A percentile compares a stretch with the other conserved stretches of the same genome.
Evolutionary conservation across 129 eudicot genomes (phyloP).

Genomic region (Cynara cardunculus): DNA sequence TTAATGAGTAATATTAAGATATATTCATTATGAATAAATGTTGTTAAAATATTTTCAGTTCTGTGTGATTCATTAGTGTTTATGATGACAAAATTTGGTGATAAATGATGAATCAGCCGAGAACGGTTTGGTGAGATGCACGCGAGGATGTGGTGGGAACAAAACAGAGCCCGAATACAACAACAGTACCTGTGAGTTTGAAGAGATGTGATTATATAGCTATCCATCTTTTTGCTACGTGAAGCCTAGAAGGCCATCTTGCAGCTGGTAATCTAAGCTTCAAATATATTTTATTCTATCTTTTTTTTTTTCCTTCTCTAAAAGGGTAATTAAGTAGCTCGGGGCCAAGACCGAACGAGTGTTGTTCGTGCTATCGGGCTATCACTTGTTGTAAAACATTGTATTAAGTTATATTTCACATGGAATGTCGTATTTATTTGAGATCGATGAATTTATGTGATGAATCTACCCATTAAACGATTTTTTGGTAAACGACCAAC

Average conservation of each 20-base stretch:
- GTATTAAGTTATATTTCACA: neutral
- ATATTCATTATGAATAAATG: neutral
- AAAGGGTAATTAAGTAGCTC: neutral
- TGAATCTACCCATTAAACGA: neutral
- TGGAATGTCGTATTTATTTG: neutral
- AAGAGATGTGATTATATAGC: neutral
- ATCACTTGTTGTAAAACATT: neutral
- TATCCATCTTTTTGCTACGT: neutral
- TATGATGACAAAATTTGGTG: neutral
- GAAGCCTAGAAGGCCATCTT: neutral
- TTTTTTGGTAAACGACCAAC: neutral
- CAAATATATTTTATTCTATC: neutral
- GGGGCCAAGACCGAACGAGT: neutral
- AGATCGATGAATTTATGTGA: neutral
- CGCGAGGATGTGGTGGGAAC: conserved; percentile 98
- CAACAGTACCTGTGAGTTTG: conserved; percentile 73
- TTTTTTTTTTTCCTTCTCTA: neutral
- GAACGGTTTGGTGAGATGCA: conserved; percentile 84
- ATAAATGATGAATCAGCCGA: conserved; percentile 52
- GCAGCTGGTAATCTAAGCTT: neutral
- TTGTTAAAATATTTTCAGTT: neutral
- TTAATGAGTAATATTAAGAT: neutral
- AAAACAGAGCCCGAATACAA: conserved; percentile 81
- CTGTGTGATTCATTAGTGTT: too few relatives aligned
- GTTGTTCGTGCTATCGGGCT: neutral